Evolutionary conservation across 225 moss, liverwort and hornwort genomes (phyloP).

Genomic region (Sphagnum contortum): DNA sequence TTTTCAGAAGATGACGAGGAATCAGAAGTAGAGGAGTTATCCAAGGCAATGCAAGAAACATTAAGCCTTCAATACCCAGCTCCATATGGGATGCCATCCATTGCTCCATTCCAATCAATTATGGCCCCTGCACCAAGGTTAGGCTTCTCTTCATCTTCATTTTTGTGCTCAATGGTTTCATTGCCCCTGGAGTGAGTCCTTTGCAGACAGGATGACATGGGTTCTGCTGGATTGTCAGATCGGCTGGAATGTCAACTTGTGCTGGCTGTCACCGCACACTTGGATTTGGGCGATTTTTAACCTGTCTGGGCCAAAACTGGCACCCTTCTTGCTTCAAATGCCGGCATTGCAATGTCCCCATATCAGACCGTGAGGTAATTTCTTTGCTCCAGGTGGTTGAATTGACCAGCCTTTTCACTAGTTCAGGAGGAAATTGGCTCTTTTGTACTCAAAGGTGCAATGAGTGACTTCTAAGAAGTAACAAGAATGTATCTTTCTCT

Average conservation of each 20-base stretch:
- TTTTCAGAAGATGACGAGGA: slow-evolving; percentile 27
- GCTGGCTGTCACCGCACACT: slow-evolving; percentile 69
- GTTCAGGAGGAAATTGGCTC: too few species aligned
- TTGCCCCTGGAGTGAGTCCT: too few species aligned
- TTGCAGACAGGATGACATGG: too few species aligned
- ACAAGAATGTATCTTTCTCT: too few species aligned
- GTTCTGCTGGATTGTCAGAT: slow-evolving; percentile 9
- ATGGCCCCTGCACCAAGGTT: slow-evolving; percentile 23
- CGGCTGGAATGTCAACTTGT: slow-evolving; percentile 54
- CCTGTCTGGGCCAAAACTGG: slow-evolving; percentile 77
- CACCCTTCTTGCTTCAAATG: slow-evolving; percentile 90
- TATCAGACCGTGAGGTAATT: slow-evolving; percentile 69
- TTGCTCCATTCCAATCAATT: slow-evolving; percentile 13
- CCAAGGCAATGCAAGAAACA: slow-evolving; percentile 23
- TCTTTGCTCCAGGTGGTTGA: not conserved
- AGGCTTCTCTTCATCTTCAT: not conserved
- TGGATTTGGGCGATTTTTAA: slow-evolving; percentile 71
- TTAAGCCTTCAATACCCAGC: slow-evolving; percentile 23
- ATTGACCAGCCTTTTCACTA: too few species aligned
- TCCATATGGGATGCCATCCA: slow-evolving; percentile 16
- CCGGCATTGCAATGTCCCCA: slow-evolving; percentile 53
- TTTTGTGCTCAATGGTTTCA: too few species aligned
- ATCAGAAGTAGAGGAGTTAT: slow-evolving; percentile 14
- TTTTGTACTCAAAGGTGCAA: too few species aligned
- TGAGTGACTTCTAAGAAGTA: too few species aligned